Evolutionary conservation across 176 grass and related monocot genomes (phyloP), one percentile per base, ranked within the genome.

Genomic region (Cymbopogon citratus): DNA sequence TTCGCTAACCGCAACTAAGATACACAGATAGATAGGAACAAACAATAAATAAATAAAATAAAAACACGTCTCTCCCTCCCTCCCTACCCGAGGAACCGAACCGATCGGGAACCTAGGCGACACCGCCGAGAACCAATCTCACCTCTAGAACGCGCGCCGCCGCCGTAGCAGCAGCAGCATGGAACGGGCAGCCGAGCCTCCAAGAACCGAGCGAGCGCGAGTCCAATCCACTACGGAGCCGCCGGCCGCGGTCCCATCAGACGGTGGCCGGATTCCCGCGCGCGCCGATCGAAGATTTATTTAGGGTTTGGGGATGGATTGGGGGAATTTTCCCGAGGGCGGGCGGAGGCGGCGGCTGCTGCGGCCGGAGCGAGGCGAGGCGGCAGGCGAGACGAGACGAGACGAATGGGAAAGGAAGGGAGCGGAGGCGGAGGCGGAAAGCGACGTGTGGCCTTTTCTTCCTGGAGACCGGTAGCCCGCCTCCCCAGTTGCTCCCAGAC

Each of bases 221-320:
- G 39, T 80, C 12, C 66, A 72, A 64, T 38, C 54, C 77, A 44
- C 77, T 81, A 86, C 9, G 46, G 46, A 62, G 29, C 56, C 61
- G 29, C 41, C 41, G 2, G 76, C 23, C 43, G 25, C 43, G 68
- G 28, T 40, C 23, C 68, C 84, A 86, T 80, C 77, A 35, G 59
- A 14, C 24, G 24, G 23, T 62, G 65, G 10, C 35, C 19, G 21
- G 51, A 24, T 25, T 39, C 14, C 28, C 41, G n/a, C 23, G 11
- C 51, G 16, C 10, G 7, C 9, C 61, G 51, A 41, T 60, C 56
- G 75, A 63, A 64, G 89, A 85, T 85, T 91, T 91, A 87, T 75
- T 81, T 88, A 84, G 85, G 85, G 81, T 77, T 73, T 89, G 67
- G 73, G 76, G n/a, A 8, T 11, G 74, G 75, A 80, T 66, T 80